Base-by-base conservation (phyloP, 805 yeast genomes). In the Starmerella riodocensis region DNA sequence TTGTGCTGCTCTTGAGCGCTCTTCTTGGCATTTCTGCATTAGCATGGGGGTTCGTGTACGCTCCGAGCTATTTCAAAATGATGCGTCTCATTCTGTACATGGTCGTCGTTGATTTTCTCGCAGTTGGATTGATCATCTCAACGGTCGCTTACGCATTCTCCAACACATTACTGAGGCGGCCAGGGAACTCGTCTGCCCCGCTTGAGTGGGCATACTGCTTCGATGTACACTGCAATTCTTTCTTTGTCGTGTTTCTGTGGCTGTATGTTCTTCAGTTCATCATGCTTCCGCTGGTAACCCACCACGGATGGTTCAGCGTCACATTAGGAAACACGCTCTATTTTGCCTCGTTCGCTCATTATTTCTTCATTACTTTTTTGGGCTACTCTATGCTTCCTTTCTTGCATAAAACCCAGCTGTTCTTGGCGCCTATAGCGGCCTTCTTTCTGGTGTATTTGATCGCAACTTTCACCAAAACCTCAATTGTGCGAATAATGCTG, bases 121-220 rank as follows among this genome's bases (percentile, higher is more conserved):
- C 76, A 9, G 62, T 74, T 20, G 95, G 95, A 0, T 56, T 71
- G 3, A 56, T 76, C 4, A 66, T 83, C 14, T 73, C 95, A 8
- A 76, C 93, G 1, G 42, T 73, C 12, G 74, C 77, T 17, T 86
- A 93, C 93, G 47, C 74, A 13, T 52, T 81, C 28, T 74, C 84
- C 23, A 79, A 79, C 53, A 69, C 68, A 48, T 67, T 82, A 40
- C 67, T 82, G 48, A 34, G 42, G 17, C 38, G 41, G 21, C 26
- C 37, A 9, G 47, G 35, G 14, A 29, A 24, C 16, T 23, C 33
- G 7, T 24, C 21, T 5, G 22, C 14, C 4, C 48, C 36, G 2
- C 62, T 83, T 39, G 95, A 86, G 56, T 86, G 95, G 95, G 85
- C 88, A 1, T 85, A 83, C 56, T 84, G 95, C 62, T 86, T 86